phyloP scores from a whole-genome alignment of 805 yeast genomes.

The Ogataea methanolica region DNA sequence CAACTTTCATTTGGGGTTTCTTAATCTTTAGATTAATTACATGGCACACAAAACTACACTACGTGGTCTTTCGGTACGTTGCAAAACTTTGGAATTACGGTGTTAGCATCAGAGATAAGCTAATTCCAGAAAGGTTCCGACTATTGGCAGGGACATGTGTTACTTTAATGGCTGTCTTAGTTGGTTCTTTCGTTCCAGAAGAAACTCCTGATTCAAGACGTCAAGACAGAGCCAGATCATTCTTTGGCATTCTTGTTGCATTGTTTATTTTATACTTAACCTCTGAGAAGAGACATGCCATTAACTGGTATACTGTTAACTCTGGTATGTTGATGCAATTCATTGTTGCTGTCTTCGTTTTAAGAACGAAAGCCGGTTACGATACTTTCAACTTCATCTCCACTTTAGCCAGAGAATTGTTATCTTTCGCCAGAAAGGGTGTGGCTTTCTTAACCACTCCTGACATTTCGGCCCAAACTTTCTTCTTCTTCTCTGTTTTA shows the following conservation, averaged over 20 bases:
- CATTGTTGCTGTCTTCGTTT: conserved; percentile 54
- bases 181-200: conserved; percentile 51
- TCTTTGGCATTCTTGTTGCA: conserved; percentile 49
- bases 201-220: conserved; percentile 43
- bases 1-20: conserved; percentile 38
- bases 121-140: conserved; percentile 39
- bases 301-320: conserved; percentile 57
- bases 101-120: conserved; percentile 32
- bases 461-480: conserved; percentile 35
- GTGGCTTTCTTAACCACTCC: conserved; percentile 51
- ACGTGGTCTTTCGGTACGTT: conserved; percentile 12
- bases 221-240: conserved; percentile 52
- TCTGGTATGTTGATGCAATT: conserved; percentile 58
- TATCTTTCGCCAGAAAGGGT: conserved; percentile 55
- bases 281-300: conserved; percentile 39
- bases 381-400: conserved; percentile 60
- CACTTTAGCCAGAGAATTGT: conserved; percentile 49
- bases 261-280: conserved; percentile 39
- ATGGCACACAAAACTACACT: conserved; percentile 33
- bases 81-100: conserved; percentile 29
- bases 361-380: conserved; percentile 55
- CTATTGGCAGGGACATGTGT: conserved; percentile 39
- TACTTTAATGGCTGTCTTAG: conserved; percentile 42
- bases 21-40: conserved; percentile 39
- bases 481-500: conserved; percentile 53